Percentiles rank a stretch among this genome's conserved stretches.
phyloP scores from a whole-genome alignment of 164 flowering plant species.

The Vitis rupestris region DNA sequence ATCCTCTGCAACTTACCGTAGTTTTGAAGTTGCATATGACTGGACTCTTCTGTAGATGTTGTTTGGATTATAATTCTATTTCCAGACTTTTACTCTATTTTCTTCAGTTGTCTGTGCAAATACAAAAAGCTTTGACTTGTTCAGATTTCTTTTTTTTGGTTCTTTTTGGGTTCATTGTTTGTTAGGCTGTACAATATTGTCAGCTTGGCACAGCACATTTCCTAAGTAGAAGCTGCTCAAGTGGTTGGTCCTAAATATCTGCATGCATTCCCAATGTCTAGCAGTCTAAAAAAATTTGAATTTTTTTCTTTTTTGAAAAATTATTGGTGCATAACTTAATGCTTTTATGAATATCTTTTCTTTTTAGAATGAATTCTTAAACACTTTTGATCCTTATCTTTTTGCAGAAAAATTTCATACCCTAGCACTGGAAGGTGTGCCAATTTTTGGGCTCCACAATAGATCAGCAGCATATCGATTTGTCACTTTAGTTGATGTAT shows the following conservation, averaged over 20 bases:
- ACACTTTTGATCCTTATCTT: conserved; percentile 1
- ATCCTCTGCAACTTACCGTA: neutral
- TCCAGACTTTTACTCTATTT: no score
- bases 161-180: no score
- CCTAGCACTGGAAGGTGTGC: conserved; percentile 85
- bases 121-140: no score
- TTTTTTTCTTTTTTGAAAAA: neutral
- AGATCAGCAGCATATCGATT: conserved; percentile 93
- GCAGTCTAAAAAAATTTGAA: neutral
- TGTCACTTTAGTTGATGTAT: conserved; percentile 93
- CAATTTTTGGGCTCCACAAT: conserved; percentile 79
- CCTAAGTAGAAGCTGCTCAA: neutral
- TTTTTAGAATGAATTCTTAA: neutral
- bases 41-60: no score
- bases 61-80: no score
- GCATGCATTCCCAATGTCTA: neutral
- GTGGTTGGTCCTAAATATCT: neutral
- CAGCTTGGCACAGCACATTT: neutral
- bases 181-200: no score
- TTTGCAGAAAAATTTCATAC: conserved; percentile 84
- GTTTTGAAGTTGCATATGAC: no score
- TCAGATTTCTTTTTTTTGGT: no score
- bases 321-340: neutral
- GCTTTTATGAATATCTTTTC: neutral
- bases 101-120: neutral